phyloP scores from a whole-genome alignment of 257 asterid species.

The Salvia hispanica region DNA sequence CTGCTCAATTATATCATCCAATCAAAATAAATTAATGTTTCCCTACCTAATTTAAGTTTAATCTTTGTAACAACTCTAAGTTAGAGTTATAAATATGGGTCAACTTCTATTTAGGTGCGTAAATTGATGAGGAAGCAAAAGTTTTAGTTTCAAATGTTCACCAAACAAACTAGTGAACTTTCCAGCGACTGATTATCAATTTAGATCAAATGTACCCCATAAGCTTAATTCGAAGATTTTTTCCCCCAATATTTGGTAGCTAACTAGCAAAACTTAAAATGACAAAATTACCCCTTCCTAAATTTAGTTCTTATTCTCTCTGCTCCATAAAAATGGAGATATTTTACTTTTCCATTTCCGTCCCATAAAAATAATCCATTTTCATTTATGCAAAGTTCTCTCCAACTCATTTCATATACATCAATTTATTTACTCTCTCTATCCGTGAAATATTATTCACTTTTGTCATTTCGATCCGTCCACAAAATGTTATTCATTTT shows the following conservation, averaged over 20 bases:
- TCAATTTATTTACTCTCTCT: too few relatives aligned
- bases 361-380: too few relatives aligned
- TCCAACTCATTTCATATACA: too few relatives aligned
- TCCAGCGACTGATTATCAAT: not conserved
- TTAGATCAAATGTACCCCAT: not conserved
- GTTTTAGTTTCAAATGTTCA: not conserved
- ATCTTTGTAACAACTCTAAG: not conserved
- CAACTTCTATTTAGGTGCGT: constrained; percentile 1
- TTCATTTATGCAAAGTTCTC: too few relatives aligned
- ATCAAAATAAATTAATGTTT: not conserved
- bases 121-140: not conserved
- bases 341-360: too few relatives aligned
- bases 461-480: too few relatives aligned
- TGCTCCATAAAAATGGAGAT: too few relatives aligned
- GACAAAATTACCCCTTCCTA: constrained; percentile 14
- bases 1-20: not conserved
- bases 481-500: too few relatives aligned
- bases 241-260: not conserved
- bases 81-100: not conserved
- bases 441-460: too few relatives aligned
- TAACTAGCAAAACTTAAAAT: not conserved
- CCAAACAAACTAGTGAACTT: not conserved
- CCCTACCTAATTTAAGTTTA: not conserved
- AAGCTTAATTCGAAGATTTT: not conserved
- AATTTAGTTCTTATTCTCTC: too few relatives aligned